A percentile compares a stretch with the other conserved stretches of the same genome.
Conservation (phyloP, 768 basidiomycete genomes). For the Vishniacozyma victoriae region DNA sequence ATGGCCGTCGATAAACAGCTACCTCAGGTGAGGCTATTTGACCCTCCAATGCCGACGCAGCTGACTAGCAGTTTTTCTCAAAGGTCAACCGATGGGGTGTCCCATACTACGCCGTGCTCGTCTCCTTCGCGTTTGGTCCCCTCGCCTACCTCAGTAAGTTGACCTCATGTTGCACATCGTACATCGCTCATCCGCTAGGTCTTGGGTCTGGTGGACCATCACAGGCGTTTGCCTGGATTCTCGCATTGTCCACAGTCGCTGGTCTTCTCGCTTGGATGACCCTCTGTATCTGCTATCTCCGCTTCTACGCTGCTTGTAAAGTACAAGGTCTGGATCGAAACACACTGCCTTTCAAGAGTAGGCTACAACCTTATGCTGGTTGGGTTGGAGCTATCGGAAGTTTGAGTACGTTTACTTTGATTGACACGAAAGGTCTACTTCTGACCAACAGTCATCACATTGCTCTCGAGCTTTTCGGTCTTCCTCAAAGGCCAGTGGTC, state of each 20-base stretch:
- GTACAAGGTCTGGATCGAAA: slow-evolving; percentile 3
- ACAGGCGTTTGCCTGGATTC: slow-evolving; percentile 25
- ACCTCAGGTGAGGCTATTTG: too few relatives aligned
- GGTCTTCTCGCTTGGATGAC: slow-evolving; percentile 23
- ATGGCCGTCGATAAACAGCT: slow-evolving; percentile 52
- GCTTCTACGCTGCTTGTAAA: slow-evolving; percentile 6
- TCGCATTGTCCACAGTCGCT: slow-evolving; percentile 20
- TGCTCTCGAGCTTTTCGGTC: slow-evolving; percentile 31
- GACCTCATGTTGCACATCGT: too few relatives aligned
- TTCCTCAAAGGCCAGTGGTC: slow-evolving; percentile 32
- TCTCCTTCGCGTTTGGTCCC: slow-evolving; percentile 10
- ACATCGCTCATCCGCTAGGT: too few relatives aligned
- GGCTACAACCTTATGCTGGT: background rate
- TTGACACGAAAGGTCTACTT: background rate
- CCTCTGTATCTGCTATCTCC: slow-evolving; percentile 4
- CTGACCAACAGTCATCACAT: slow-evolving; percentile 14
- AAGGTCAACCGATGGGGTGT: slow-evolving; percentile 36
- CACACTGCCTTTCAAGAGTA: slow-evolving; percentile 7
- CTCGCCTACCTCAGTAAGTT: slow-evolving; percentile 19
- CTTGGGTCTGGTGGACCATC: slow-evolving; percentile 12
- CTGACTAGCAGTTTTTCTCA: slow-evolving; percentile 37
- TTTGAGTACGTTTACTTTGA: background rate
- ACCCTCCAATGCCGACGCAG: too few relatives aligned
- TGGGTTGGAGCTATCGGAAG: background rate
- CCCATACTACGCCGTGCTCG: slow-evolving; percentile 38